Evolutionary conservation across 2,329 filamentous ascomycete species (phyloP), one percentile per base, ranked within the genome.

Genomic region (Zymoseptoria ardabiliae): DNA sequence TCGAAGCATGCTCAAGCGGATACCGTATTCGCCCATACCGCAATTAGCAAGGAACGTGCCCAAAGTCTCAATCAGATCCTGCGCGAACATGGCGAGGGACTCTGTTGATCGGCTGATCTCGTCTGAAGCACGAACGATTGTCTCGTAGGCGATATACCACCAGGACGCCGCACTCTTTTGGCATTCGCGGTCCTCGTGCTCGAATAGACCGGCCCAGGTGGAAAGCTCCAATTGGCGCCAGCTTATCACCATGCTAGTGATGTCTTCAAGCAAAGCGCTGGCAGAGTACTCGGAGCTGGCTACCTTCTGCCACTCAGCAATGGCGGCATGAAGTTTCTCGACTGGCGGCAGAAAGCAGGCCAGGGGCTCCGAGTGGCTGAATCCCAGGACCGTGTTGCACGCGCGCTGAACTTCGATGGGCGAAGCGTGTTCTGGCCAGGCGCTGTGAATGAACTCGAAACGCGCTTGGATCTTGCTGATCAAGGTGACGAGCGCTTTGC

Each of bases 111-210:
- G 21, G 13, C 50, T 54, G 11, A 48, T 23, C 86, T 82, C 21
- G 10, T 61, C 60, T n/a, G 63, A 56, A 11, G 68, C 87, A 2
- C 86, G 87, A 66, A 99, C 82, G 50, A 96, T 84, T 4, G 88
- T 90, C 73, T 97, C 91, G 69, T 97, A 99, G 0, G 93, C 91
- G 61, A 97, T 82, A 68, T 97, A 99, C 87, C 92, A 99, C 94
- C 94, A 99, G 17, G 88, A 87, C 67, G 86, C 87, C 2, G 93
- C 91, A 69, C 91, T 87, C 54, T 90, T 83, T 21, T 86, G 79
- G 67, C 87, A 91, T 68, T 88, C 91, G 56, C 84, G 81, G 45
- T 85, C 81, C 73, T 99, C 94, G 72, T 89, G 85, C 66, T 96
- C 90, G 61, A 99, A 88, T 2, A 99, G 75, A 50, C 87, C 89